Evolutionary conservation across 441 rosid species (phyloP).

Genomic region (Populus hybrid): DNA sequence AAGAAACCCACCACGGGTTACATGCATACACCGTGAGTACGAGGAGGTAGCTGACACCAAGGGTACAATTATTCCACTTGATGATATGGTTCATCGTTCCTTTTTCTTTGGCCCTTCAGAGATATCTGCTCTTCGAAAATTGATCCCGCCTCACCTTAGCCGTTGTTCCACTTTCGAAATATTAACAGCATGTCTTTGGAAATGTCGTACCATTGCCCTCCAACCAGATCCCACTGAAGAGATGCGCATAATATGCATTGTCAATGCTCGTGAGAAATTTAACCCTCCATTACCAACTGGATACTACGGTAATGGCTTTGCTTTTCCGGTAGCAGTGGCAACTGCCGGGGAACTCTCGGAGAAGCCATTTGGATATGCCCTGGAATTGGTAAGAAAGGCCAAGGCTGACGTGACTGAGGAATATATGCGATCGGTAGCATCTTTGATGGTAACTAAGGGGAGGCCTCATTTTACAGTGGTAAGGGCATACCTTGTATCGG

Average conservation of each 20-base stretch:
- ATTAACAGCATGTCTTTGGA: constrained; percentile 56
- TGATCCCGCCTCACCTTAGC: constrained; percentile 27
- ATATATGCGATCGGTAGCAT: constrained; percentile 36
- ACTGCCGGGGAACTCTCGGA: constrained; percentile 13
- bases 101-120: constrained; percentile 43
- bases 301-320: constrained; percentile 40
- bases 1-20: constrained; percentile 27
- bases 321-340: constrained; percentile 17
- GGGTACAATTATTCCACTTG: constrained; percentile 15
- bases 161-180: constrained; percentile 36
- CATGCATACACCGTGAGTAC: constrained; percentile 38
- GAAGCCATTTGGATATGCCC: constrained; percentile 29
- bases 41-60: constrained; percentile 24
- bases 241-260: constrained; percentile 37
- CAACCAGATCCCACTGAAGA: constrained; percentile 36
- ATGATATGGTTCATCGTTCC: constrained; percentile 32
- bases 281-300: constrained; percentile 38
- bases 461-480: constrained; percentile 24
- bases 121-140: constrained; percentile 26
- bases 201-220: constrained; percentile 47
- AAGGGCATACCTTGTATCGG: constrained; percentile 24
- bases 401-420: constrained; percentile 25
- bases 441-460: constrained; percentile 30
- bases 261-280: constrained; percentile 35
- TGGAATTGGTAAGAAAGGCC: constrained; percentile 32